Evolutionary conservation across 306 rosid species (phyloP), one percentile per base, ranked within the genome.

Genomic region (Fragaria vesca): DNA sequence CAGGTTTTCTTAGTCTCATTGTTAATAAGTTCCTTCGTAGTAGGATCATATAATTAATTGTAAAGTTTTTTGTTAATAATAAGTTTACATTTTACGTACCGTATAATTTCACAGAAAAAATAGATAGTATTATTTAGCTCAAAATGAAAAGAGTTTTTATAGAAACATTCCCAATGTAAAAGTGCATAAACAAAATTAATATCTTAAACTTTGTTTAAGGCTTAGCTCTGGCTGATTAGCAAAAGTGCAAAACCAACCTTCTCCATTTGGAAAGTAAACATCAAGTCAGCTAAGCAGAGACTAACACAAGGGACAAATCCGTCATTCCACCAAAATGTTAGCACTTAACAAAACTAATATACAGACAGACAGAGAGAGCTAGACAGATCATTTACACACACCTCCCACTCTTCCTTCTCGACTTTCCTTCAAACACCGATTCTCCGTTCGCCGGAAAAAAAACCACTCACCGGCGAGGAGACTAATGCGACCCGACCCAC

Each of bases 221-320:
- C 45, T 42, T 42, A 32, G 28, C 66, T 34, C 66, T 34, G n/a
- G 76, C 76, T 12, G 61, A 40, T 2, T 65, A 30, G 36, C 42
- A 21, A 24, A 24, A 24, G 24, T 24, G 24, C 24, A 24, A 12
- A 42, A 26, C 45, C 47, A 74, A 24, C 40, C 28, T 42, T 45
- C 13, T 60, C 34, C 78, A 74, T 61, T 61, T 74, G 78, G 70
- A 61, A 57, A 28, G 50, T 42, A 42, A 11, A 18, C 48, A 66
- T 12, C 24, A 34, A 54, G 38, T 20, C 69, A 58, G 43, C 16
- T 54, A 26, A 17, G 18, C 55, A 4, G 4, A 10, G 36, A 3
- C 15, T 54, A 2, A 26, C 17, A 8, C 30, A 17, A 58, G 71
- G 71, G 78, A 11, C 58, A 61, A 12, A 61, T 1, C 2, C 60